Conservation (phyloP, 495 filamentous ascomycete genomes). For the Sabuloglossum arenarium region DNA sequence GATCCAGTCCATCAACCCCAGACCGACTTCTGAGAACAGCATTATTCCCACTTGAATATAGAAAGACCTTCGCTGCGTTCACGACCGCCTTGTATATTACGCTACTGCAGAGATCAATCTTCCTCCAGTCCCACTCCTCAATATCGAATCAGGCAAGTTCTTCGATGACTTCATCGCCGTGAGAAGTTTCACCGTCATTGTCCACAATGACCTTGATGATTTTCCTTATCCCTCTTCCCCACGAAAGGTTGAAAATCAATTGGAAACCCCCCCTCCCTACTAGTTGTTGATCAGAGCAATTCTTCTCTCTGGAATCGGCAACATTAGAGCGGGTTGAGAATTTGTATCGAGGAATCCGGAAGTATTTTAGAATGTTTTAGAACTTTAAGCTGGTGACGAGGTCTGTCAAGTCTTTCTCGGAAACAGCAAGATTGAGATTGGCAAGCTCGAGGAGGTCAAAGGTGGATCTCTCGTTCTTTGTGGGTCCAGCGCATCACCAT, state of each 20-base stretch:
- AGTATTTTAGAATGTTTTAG: neutral
- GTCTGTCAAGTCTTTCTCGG: neutral
- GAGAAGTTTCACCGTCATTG: conserved; percentile 10
- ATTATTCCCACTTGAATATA: conserved; percentile 20
- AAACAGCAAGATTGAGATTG: neutral
- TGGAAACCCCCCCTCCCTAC: neutral
- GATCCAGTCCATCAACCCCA: conserved; percentile 6
- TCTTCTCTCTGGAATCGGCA: neutral
- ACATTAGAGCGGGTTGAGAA: neutral
- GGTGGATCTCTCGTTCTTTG: neutral
- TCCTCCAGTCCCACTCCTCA: conserved; percentile 20
- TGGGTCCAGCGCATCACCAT: neutral
- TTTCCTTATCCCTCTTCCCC: neutral
- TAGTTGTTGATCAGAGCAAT: neutral
- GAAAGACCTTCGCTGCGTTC: conserved; percentile 13
- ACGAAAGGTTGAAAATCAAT: neutral
- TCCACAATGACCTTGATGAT: conserved; percentile 18
- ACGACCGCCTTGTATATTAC: conserved; percentile 14
- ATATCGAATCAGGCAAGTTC: conserved; percentile 13
- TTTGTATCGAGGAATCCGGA: neutral
- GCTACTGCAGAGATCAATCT: conserved; percentile 17
- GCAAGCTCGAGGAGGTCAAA: neutral
- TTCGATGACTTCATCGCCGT: conserved; percentile 20
- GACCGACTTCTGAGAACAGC: conserved; percentile 12
- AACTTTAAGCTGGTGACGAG: neutral